These are phyloP conservation scores for Tricholoma bakamatsutake DNA, from an alignment of 768 basidiomycete genomes.

Conservation along the genomic window DNA sequence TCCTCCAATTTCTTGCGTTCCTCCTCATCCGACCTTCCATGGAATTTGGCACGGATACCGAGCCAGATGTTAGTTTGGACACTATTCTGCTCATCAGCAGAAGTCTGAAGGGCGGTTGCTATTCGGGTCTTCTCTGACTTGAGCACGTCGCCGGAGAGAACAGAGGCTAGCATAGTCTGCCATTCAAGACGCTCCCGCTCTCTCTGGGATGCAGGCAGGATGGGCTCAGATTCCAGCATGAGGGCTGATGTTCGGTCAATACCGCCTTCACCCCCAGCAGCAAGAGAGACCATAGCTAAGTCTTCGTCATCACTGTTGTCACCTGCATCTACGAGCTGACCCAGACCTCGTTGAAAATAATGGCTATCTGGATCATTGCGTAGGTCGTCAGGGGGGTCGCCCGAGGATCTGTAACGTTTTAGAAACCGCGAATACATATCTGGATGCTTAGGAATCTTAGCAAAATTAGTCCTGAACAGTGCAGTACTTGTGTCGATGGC, in stretches of 20 bases:
- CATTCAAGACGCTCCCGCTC: constrained; percentile 87
- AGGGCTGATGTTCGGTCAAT: constrained; percentile 48
- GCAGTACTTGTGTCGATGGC: constrained; percentile 8
- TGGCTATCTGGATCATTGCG: constrained; percentile 80
- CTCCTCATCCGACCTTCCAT: constrained; percentile 74
- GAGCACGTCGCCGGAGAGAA: constrained; percentile 89
- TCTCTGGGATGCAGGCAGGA: constrained; percentile 62
- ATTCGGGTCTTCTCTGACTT: constrained; percentile 94
- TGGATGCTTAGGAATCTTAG: constrained; percentile 28
- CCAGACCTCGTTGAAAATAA: constrained; percentile 69
- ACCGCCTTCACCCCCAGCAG: constrained; percentile 34
- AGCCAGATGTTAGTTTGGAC: constrained; percentile 77
- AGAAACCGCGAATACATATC: constrained; percentile 81
- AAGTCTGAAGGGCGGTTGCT: constrained; percentile 67
- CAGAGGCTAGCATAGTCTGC: constrained; percentile 93
- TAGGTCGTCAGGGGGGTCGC: constrained; percentile 58
- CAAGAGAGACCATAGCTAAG: constrained; percentile 35
- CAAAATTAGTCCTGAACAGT: constrained; percentile 8
- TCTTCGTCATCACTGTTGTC: constrained; percentile 80
- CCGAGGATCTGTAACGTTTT: constrained; percentile 58
- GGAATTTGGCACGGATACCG: constrained; percentile 81
- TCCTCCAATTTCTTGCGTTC: constrained; percentile 82
- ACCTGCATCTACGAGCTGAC: constrained; percentile 59
- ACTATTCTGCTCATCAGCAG: constrained; percentile 63
- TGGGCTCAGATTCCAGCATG: constrained; percentile 55